Base-by-base conservation (phyloP, 768 basidiomycete species). In the Tulasnella sp. region DNA sequence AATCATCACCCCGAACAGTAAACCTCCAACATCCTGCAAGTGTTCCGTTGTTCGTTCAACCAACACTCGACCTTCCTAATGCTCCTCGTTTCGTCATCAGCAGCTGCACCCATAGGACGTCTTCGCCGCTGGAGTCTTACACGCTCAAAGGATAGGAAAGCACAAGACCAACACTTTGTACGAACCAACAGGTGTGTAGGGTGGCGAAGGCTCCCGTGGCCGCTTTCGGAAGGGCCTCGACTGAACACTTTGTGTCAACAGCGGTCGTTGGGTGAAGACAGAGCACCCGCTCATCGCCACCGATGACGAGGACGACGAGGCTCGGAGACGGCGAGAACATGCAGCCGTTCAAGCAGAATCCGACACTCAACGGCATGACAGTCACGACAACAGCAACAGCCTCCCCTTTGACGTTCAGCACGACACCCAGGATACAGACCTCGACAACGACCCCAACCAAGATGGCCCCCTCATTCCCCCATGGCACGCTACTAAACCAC, bases 301-400 rank as follows among this genome's bases (percentile, higher is more conserved):
- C 58, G 76, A 77, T 62, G 76, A 77, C 76, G 76, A 77, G 48
- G 76, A 77, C 56, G 76, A 77, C 58, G 76, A 77, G 56, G 76
- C 76, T 77, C 46, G 76, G n/a, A 77, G 76, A 40, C 62, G 76
- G 58, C 48, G 76, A 38, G 76, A 77, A n/a, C 76, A 62, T 39
- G 46, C n/a, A 62, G 58, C 31, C 16, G 76, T 36, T 38, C 42
- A 40, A 62, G 56, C 7, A 18, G 12, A 71, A 31, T 8, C 68
- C 27, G 68, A 72, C 34, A 40, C n/a, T 31, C 68, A 74, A 44
- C 36, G 31, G 40, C 38, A 42, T 39, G 68, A 62, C 14, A n/a
- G 52, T 39, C 36, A 77, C 58, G 76, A 62, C 34, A 36, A 58
- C 52, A 62, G 40, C 58, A 56, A 48, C 44, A 14, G 46, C 46